These are phyloP conservation scores for Fusarium kyushuense DNA, from an alignment of 2,329 filamentous ascomycete genomes.

Conservation along the genomic window DNA sequence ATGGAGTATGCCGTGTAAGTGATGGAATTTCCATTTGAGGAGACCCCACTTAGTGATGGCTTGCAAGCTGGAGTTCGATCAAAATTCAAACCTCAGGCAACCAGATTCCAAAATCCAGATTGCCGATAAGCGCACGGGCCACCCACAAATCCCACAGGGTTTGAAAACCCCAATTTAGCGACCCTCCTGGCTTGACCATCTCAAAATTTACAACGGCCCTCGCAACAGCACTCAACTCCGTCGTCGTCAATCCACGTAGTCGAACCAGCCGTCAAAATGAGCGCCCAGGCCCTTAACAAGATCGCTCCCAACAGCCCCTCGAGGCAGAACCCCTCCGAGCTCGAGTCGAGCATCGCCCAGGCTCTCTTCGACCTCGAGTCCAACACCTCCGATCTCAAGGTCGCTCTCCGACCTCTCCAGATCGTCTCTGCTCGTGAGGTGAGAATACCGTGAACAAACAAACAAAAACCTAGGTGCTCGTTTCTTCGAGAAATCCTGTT, in stretches of 20 bases:
- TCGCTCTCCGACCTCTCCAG: slow-evolving; percentile 95
- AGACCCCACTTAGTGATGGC: neutral
- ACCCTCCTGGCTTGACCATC: slow-evolving; percentile 39
- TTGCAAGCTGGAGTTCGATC: neutral
- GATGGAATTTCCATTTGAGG: neutral
- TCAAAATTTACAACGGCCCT: slow-evolving; percentile 49
- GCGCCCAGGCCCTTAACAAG: slow-evolving; percentile 88
- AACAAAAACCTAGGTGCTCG: slow-evolving; percentile 17
- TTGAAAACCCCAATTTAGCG: slow-evolving; percentile 59
- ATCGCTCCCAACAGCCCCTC: slow-evolving; percentile 98
- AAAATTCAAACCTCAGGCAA: slow-evolving; percentile 32
- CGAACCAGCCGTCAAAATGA: slow-evolving; percentile 68
- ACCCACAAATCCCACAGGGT: slow-evolving; percentile 46
- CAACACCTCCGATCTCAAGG: slow-evolving; percentile 98
- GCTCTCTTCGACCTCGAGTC: slow-evolving; percentile 99
- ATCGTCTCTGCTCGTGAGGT: slow-evolving; percentile 99
- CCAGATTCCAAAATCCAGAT: neutral
- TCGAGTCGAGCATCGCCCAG: slow-evolving; percentile 95
- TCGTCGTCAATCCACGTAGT: slow-evolving; percentile 51
- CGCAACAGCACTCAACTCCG: slow-evolving; percentile 43
- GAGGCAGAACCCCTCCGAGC: slow-evolving; percentile 94
- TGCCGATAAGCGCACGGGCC: slow-evolving; percentile 34
- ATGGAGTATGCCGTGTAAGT: slow-evolving; percentile 25
- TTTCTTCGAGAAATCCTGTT: slow-evolving; percentile 56
- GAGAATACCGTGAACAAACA: slow-evolving; percentile 66